Evolutionary conservation across 225 moss, liverwort and hornwort species (phyloP), one percentile per base, ranked within the genome.

Genomic region (Takakia lepidozioides): DNA sequence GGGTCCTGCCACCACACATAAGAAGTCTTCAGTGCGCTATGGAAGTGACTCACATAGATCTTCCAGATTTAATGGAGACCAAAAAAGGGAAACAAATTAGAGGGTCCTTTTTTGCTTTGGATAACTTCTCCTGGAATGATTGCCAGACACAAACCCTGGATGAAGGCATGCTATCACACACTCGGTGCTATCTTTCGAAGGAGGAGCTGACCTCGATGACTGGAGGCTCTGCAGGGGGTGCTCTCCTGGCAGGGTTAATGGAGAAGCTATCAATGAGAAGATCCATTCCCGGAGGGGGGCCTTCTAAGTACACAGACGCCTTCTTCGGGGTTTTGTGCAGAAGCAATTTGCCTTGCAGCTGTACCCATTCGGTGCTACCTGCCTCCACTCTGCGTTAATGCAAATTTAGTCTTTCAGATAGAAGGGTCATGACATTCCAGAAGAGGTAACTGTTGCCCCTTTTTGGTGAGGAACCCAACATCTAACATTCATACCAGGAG

Each of bases 221-320:
- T 32, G 74, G 82, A 36, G 67, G 74, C 41, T 60, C 67, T 22
- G 52, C 54, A 57, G 82, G 68, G 39, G 49, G 59, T 43, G 70
- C 38, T 66, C 81, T 82, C 14, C 52, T 16, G 45, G 84, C 65
- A 46, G 63, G 59, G 37, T 29, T 75, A 27, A 86, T 80, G 52
- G 56, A 65, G 54, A 95, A 72, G 62, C 74, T 89, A 57, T 86
- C 72, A 19, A 89, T 54, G 50, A 89, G 76, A 51, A 95, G 57
- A 67, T 95, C 89, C 43, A 61, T 74, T 56, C 84, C 89, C 64
- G 69, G 63, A 32, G 89, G 81, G 27, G 93, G 88, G 46, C 89
- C 89, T 59, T 95, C 93, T 10, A 95, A 27, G 48, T 73, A 95
- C 45, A 89, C 70, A 59, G 76, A 59, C 10, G 74, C 84, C 54